phyloP scores from a whole-genome alignment of 164 flowering plant species.

The Magnolia changhungtana region DNA sequence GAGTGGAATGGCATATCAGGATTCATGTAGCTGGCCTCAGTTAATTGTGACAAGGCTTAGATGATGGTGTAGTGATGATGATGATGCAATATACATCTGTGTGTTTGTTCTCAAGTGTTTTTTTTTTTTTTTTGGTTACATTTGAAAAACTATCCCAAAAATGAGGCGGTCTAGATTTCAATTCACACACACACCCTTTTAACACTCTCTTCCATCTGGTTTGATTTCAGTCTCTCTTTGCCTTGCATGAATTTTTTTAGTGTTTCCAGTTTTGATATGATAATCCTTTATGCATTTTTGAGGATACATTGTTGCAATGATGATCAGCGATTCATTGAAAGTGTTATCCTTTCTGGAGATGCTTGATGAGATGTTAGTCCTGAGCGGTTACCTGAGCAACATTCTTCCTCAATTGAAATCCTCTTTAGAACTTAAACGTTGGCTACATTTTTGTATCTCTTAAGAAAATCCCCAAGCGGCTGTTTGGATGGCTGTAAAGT shows the following conservation, averaged over 20 bases:
- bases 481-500: no score
- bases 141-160: no score
- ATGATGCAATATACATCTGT: no score
- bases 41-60: no score
- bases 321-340: background rate
- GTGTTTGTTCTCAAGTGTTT: no score
- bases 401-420: background rate
- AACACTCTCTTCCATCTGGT: background rate
- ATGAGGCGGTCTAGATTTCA: no score
- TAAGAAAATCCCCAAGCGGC: no score
- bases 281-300: background rate
- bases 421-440: background rate
- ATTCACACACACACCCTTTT: background rate
- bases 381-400: constrained; percentile 6
- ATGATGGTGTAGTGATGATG: no score
- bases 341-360: background rate
- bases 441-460: no score
- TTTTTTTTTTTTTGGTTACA: no score
- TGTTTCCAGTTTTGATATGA: background rate
- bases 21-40: no score
- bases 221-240: background rate
- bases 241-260: background rate
- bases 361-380: background rate
- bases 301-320: background rate
- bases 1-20: no score